Conservation (phyloP, 306 rosid species). For the Vicia villosa region DNA sequence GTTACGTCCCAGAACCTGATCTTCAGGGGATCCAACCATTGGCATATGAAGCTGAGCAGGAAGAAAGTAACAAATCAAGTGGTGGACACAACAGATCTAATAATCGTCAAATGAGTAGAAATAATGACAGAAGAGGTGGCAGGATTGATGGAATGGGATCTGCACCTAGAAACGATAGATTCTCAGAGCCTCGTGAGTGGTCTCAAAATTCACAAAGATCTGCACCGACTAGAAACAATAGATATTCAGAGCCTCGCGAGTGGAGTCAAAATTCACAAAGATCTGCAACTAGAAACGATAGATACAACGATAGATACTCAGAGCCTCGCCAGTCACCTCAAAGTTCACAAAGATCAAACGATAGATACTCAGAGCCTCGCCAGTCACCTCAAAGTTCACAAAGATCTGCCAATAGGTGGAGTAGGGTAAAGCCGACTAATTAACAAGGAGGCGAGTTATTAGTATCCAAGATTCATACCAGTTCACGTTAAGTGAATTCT, state of each 20-base stretch:
- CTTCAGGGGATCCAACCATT: slow-evolving; percentile 78
- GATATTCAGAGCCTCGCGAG: slow-evolving; percentile 50
- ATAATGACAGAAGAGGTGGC: slow-evolving; percentile 52
- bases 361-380: slow-evolving; percentile 43
- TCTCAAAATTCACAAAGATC: slow-evolving; percentile 46
- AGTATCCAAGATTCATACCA: slow-evolving; percentile 30
- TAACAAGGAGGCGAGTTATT: slow-evolving; percentile 32
- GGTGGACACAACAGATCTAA: slow-evolving; percentile 43
- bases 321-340: slow-evolving; percentile 46
- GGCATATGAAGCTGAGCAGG: slow-evolving; percentile 54
- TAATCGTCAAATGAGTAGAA: slow-evolving; percentile 42
- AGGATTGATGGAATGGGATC: slow-evolving; percentile 51
- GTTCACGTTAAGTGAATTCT: slow-evolving; percentile 20
- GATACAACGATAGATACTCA: too few species aligned
- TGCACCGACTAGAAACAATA: slow-evolving; percentile 41
- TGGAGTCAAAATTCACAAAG: slow-evolving; percentile 45
- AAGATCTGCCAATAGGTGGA: slow-evolving; percentile 51
- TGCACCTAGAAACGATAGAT: slow-evolving; percentile 46
- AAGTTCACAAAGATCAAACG: slow-evolving; percentile 48
- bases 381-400: slow-evolving; percentile 46
- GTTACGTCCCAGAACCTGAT: slow-evolving; percentile 69
- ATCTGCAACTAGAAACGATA: slow-evolving; percentile 44
- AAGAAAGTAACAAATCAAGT: slow-evolving; percentile 41
- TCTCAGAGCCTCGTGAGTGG: slow-evolving; percentile 47
- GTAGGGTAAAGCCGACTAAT: slow-evolving; percentile 40